phyloP scores from a whole-genome alignment of 2,329 filamentous ascomycete genomes.

The Bertia moriformis region DNA sequence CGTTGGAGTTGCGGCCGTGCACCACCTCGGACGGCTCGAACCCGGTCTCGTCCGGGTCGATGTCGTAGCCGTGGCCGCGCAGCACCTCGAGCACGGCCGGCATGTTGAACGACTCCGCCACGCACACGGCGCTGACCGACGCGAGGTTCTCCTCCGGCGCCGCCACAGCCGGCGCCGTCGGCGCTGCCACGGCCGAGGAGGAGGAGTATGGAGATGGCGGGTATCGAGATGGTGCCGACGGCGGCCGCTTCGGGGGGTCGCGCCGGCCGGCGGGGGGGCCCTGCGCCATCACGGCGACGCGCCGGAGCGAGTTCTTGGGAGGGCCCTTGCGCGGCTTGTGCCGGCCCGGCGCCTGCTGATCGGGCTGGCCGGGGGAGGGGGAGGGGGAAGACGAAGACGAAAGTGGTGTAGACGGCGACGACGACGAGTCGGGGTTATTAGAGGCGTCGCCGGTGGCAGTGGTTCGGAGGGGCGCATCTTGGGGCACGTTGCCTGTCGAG shows the following conservation, averaged over 20 bases:
- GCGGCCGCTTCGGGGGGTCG: constrained; percentile 23
- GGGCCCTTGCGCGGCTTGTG: too few species aligned
- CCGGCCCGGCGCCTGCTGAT: too few species aligned
- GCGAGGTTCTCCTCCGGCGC: constrained; percentile 20
- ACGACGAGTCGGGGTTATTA: too few species aligned
- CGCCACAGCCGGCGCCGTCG: constrained; percentile 15
- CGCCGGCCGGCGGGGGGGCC: constrained; percentile 22
- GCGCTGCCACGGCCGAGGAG: constrained; percentile 6
- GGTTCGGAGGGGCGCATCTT: too few species aligned
- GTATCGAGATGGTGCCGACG: constrained; percentile 20
- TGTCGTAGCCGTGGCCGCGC: constrained; percentile 39
- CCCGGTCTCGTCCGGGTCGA: constrained; percentile 45
- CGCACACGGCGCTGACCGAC: constrained; percentile 46
- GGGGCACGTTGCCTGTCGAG: too few species aligned
- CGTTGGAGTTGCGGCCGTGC: constrained; percentile 43
- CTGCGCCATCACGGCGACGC: constrained; percentile 78
- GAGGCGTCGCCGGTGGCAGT: too few species aligned
- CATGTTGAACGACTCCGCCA: constrained; percentile 53
- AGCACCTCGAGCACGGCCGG: constrained; percentile 40
- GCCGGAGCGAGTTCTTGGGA: constrained; percentile 62
- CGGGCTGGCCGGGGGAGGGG: too few species aligned
- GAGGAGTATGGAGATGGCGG: constrained; percentile 29
- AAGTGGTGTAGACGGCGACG: too few species aligned
- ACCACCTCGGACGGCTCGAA: constrained; percentile 49
- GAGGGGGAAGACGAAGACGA: too few species aligned